A percentile compares a stretch with the other conserved stretches of the same genome.
These are phyloP conservation scores for Fonsecaea pedrosoi DNA, from an alignment of 2,329 filamentous ascomycete species.

Conservation along the genomic window DNA sequence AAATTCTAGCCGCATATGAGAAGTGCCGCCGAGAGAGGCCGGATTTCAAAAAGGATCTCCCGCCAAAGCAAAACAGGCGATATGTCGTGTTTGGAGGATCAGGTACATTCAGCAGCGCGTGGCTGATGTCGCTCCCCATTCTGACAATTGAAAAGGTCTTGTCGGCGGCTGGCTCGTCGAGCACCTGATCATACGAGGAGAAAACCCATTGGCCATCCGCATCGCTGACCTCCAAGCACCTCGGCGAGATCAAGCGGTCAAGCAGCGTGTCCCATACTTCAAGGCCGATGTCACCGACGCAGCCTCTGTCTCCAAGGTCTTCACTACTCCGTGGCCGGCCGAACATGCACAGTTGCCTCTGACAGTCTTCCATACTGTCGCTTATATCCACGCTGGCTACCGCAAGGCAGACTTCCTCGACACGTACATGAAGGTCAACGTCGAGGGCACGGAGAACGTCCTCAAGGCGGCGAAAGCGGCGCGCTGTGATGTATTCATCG, in stretches of 20 bases:
- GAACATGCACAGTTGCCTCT: conserved; percentile 54
- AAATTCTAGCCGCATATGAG: conserved; percentile 45
- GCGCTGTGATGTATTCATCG: conserved; percentile 59
- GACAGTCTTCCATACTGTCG: conserved; percentile 65
- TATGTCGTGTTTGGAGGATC: conserved; percentile 51
- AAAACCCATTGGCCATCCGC: conserved; percentile 59
- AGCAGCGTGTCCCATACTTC: conserved; percentile 53
- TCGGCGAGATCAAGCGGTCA: conserved; percentile 51
- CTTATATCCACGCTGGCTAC: conserved; percentile 60
- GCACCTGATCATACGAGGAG: conserved; percentile 61
- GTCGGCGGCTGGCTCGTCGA: conserved; percentile 63
- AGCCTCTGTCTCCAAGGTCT: conserved; percentile 54
- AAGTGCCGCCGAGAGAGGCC: conserved; percentile 42
- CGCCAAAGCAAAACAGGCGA: conserved; percentile 47
- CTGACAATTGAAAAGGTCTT: conserved; percentile 42
- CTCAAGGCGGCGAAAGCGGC: conserved; percentile 55
- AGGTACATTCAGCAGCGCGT: conserved; percentile 38
- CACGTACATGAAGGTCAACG: conserved; percentile 58
- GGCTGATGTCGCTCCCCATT: conserved; percentile 11
- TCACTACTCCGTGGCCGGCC: conserved; percentile 56
- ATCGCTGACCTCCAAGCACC: conserved; percentile 60
- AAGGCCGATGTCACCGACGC: conserved; percentile 60
- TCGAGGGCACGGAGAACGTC: conserved; percentile 58
- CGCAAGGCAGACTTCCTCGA: conserved; percentile 55
- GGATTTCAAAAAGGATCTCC: conserved; percentile 46